These are phyloP conservation scores for Colletotrichum magnum DNA, from an alignment of 2,329 filamentous ascomycete genomes.

Conservation along the genomic window DNA sequence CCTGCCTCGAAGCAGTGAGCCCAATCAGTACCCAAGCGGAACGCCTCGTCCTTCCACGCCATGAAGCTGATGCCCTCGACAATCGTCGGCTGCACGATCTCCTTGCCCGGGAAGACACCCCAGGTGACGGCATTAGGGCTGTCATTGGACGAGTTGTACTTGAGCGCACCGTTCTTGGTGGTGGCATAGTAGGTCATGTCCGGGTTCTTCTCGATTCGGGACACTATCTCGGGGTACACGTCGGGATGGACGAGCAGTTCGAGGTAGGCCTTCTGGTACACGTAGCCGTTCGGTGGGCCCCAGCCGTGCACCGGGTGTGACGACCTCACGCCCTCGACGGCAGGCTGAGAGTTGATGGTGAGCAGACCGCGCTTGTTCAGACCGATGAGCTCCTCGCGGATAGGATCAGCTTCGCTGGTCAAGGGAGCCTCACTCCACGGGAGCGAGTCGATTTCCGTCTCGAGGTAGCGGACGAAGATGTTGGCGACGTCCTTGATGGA, in stretches of 20 bases:
- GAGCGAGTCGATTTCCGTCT: slow-evolving; percentile 83
- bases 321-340: slow-evolving; percentile 91
- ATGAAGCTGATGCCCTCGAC: slow-evolving; percentile 98
- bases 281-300: slow-evolving; percentile 95
- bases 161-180: slow-evolving; percentile 82
- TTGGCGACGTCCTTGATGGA: slow-evolving; percentile 84
- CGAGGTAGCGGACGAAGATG: slow-evolving; percentile 88
- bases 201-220: slow-evolving; percentile 81
- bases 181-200: slow-evolving; percentile 96
- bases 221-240: slow-evolving; percentile 82
- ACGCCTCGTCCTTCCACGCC: slow-evolving; percentile 99
- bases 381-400: slow-evolving; percentile 82
- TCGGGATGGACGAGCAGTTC: slow-evolving; percentile 90
- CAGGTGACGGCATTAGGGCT: slow-evolving; percentile 98
- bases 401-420: slow-evolving; percentile 83
- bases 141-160: slow-evolving; percentile 87
- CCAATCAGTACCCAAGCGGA: slow-evolving; percentile 93
- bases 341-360: slow-evolving; percentile 97
- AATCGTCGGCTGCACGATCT: slow-evolving; percentile 99
- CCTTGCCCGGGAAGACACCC: slow-evolving; percentile 98
- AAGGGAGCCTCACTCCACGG: slow-evolving; percentile 96
- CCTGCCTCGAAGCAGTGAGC: slow-evolving; percentile 86
- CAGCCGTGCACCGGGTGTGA: slow-evolving; percentile 90
- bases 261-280: slow-evolving; percentile 98
- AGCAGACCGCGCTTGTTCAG: slow-evolving; percentile 90